Evolutionary conservation across 2,329 filamentous ascomycete species (phyloP).

Genomic region (Colletotrichum chrysophilum): DNA sequence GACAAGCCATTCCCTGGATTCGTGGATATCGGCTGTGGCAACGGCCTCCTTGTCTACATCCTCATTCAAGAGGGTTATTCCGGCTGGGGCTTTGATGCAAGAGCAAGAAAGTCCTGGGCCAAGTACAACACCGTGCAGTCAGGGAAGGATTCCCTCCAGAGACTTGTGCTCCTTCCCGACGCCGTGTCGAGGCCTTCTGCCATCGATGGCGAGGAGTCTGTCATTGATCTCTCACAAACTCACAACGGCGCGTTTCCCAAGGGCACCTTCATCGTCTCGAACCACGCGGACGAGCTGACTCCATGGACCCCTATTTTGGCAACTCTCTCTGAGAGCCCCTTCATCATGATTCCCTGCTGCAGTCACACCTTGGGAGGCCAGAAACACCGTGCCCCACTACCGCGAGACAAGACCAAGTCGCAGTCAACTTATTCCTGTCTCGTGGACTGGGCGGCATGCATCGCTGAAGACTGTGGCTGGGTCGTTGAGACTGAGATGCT

Average conservation of each 20-base stretch:
- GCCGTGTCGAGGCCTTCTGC: conserved; percentile 32
- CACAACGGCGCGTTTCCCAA: conserved; percentile 71
- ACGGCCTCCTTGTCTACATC: conserved; percentile 87
- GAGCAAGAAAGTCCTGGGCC: conserved; percentile 83
- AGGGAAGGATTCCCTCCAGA: conserved; percentile 39
- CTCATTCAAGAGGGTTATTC: conserved; percentile 79
- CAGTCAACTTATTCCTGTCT: conserved; percentile 83
- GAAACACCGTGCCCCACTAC: conserved; percentile 70
- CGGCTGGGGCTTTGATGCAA: conserved; percentile 92
- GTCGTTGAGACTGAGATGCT: conserved; percentile 82
- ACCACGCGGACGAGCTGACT: conserved; percentile 96
- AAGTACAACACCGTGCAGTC: conserved; percentile 59
- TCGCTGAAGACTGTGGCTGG: conserved; percentile 78
- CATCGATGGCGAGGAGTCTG: conserved; percentile 17
- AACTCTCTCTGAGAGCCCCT: conserved; percentile 75
- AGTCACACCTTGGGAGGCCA: conserved; percentile 84
- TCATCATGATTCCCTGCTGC: conserved; percentile 95
- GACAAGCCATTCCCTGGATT: conserved; percentile 76
- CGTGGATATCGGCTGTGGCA: conserved; percentile 95
- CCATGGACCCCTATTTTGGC: conserved; percentile 94
- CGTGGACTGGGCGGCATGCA: conserved; percentile 75
- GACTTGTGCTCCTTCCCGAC: conserved; percentile 55
- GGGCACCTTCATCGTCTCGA: conserved; percentile 92
- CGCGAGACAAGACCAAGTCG: conserved; percentile 52
- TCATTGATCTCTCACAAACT: conserved; percentile 26